These are phyloP conservation scores for Euphorbia pulcherrima DNA, from an alignment of 345 rosid genomes.

Conservation along the genomic window DNA sequence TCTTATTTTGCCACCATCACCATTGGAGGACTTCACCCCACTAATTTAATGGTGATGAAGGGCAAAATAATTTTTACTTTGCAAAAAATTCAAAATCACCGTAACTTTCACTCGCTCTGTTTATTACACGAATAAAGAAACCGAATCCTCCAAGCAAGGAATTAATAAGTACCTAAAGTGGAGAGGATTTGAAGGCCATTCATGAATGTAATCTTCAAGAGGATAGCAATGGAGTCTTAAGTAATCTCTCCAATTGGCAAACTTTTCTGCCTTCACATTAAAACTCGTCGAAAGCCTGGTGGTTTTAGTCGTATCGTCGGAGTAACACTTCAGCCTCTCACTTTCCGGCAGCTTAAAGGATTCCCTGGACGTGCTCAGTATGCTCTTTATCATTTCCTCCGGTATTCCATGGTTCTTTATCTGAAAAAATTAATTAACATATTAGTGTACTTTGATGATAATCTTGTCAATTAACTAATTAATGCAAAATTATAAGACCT, in stretches of 20 bases:
- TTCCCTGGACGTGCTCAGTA: conserved; percentile 38
- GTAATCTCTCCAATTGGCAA: conserved; percentile 80
- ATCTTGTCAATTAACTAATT: too few species aligned
- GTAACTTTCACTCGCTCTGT: too few species aligned
- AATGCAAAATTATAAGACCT: conserved; percentile 30
- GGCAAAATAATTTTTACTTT: too few species aligned
- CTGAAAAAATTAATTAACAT: conserved; percentile 22
- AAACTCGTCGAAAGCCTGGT: conserved; percentile 72
- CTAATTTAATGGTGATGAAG: too few species aligned
- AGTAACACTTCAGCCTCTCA: conserved; percentile 64
- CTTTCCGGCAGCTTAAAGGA: conserved; percentile 61
- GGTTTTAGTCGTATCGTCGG: conserved; percentile 54
- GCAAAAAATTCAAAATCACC: too few species aligned
- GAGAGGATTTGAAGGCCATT: conserved; percentile 77
- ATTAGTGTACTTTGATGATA: too few species aligned
- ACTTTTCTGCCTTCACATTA: conserved; percentile 58
- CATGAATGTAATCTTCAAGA: conserved; percentile 46
- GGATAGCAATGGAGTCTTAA: conserved; percentile 76
- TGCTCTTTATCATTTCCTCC: conserved; percentile 25
- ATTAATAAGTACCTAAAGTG: conserved; percentile 39
- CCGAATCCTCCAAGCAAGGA: background rate
- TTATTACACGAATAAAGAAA: too few species aligned
- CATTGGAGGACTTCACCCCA: too few species aligned
- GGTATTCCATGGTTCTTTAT: conserved; percentile 69
- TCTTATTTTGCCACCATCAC: too few species aligned